Evolutionary conservation across 2,329 filamentous ascomycete genomes (phyloP).

Genomic region (Sporothrix pseudoabietina): DNA sequence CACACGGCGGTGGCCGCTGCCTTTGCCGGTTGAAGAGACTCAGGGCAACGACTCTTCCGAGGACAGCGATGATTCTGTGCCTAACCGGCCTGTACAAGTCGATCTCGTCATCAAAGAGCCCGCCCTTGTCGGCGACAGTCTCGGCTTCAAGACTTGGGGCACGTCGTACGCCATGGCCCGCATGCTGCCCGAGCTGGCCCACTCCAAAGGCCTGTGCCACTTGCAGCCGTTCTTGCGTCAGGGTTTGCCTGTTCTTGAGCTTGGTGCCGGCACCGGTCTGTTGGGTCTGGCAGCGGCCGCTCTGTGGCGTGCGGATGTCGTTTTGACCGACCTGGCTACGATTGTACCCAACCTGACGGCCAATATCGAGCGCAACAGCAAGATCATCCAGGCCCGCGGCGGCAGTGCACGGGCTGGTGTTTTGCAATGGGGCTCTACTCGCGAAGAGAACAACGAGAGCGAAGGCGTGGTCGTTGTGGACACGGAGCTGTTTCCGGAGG

Average conservation of each 20-base stretch:
- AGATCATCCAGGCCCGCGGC: conserved; percentile 55
- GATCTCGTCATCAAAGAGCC: conserved; percentile 80
- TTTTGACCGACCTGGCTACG: conserved; percentile 79
- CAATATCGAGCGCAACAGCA: conserved; percentile 69
- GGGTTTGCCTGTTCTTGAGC: conserved; percentile 62
- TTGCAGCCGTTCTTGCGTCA: not conserved
- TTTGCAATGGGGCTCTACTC: conserved; percentile 71
- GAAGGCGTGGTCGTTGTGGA: conserved; percentile 48
- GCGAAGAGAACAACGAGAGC: not conserved
- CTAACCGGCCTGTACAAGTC: conserved; percentile 43
- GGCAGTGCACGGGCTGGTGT: conserved; percentile 64
- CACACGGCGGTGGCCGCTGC: conserved; percentile 57
- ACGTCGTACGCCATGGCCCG: conserved; percentile 84
- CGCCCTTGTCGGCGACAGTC: conserved; percentile 79
- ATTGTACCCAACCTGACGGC: conserved; percentile 79
- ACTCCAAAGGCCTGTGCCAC: conserved; percentile 18
- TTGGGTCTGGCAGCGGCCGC: conserved; percentile 82
- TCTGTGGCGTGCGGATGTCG: conserved; percentile 65
- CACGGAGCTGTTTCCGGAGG: conserved; percentile 45
- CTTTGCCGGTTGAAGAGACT: conserved; percentile 34
- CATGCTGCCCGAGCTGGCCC: conserved; percentile 53
- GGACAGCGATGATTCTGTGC: not conserved
- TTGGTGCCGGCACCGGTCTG: conserved; percentile 90
- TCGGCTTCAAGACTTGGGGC: conserved; percentile 95
- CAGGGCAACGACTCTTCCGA: not conserved